phyloP scores from a whole-genome alignment of 805 yeast genomes.

The Lipomyces sp. region DNA sequence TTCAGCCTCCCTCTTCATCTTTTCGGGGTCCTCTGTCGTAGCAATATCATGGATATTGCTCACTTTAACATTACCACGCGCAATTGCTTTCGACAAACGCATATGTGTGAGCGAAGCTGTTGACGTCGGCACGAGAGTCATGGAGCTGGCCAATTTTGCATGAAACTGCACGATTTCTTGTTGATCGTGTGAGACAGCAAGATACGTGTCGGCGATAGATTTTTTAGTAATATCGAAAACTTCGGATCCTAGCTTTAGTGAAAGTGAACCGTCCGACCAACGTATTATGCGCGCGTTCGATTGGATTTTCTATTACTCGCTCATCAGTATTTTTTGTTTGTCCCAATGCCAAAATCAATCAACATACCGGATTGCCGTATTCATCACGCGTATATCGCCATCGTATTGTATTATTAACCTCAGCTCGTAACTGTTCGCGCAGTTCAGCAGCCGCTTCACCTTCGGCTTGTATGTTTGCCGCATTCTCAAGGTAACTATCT shows the following conservation, averaged over 20 bases:
- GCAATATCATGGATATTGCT: constrained; percentile 45
- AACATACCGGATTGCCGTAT: constrained; percentile 55
- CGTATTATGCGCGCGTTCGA: constrained; percentile 87
- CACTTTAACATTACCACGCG: constrained; percentile 45
- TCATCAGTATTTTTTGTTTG: neutral
- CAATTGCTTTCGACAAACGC: constrained; percentile 60
- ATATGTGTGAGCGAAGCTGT: constrained; percentile 84
- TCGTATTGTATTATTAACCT: constrained; percentile 83
- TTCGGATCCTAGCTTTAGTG: constrained; percentile 86
- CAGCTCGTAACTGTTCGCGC: constrained; percentile 49
- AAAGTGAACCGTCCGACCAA: constrained; percentile 92
- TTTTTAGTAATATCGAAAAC: constrained; percentile 75
- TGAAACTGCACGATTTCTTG: constrained; percentile 74
- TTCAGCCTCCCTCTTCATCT: constrained; percentile 51
- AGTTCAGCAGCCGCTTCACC: constrained; percentile 30
- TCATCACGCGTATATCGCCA: constrained; percentile 88
- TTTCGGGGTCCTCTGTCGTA: constrained; percentile 53
- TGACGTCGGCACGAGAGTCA: constrained; percentile 86
- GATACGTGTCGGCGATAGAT: constrained; percentile 69
- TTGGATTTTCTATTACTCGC: constrained; percentile 53
- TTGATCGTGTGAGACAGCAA: constrained; percentile 71
- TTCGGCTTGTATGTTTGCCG: constrained; percentile 31
- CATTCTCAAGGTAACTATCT: constrained; percentile 53
- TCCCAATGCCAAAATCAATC: neutral
- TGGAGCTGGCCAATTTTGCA: constrained; percentile 63